Conservation (phyloP, 805 yeast species). For the Candida schatavii region DNA sequence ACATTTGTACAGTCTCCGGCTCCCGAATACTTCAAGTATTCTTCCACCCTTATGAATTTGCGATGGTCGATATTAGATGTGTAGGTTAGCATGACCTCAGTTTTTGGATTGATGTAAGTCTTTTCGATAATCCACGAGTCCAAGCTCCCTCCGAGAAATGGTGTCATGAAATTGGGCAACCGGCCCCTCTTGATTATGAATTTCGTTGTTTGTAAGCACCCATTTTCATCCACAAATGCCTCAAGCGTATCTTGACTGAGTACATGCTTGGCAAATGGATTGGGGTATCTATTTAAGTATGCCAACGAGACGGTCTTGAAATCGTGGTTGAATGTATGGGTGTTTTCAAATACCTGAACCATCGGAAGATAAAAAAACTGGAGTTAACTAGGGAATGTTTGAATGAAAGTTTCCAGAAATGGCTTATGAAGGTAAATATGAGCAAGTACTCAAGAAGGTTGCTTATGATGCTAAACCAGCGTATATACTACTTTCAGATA, state of each 20-base stretch:
- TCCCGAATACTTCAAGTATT: constrained; percentile 56
- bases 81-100: constrained; percentile 58
- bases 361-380: constrained; percentile 13
- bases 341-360: constrained; percentile 36
- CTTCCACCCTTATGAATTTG: constrained; percentile 74
- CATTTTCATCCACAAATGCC: constrained; percentile 54
- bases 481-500: no score
- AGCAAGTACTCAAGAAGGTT: no score
- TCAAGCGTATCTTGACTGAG: constrained; percentile 76
- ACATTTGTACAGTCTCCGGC: constrained; percentile 43
- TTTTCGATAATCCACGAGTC: constrained; percentile 82
- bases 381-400: no score
- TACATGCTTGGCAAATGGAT: constrained; percentile 85
- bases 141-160: constrained; percentile 66
- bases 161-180: constrained; percentile 74
- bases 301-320: constrained; percentile 76
- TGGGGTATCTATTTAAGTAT: constrained; percentile 58
- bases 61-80: constrained; percentile 84
- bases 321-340: constrained; percentile 39
- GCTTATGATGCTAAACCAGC: no score
- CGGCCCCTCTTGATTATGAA: constrained; percentile 76
- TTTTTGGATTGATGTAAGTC: constrained; percentile 64
- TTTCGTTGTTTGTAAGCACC: constrained; percentile 68
- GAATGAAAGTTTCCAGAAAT: no score
- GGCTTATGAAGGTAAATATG: no score